These are phyloP conservation scores for Buxus sempervirens DNA, from an alignment of 164 flowering plant species.

Conservation along the genomic window DNA sequence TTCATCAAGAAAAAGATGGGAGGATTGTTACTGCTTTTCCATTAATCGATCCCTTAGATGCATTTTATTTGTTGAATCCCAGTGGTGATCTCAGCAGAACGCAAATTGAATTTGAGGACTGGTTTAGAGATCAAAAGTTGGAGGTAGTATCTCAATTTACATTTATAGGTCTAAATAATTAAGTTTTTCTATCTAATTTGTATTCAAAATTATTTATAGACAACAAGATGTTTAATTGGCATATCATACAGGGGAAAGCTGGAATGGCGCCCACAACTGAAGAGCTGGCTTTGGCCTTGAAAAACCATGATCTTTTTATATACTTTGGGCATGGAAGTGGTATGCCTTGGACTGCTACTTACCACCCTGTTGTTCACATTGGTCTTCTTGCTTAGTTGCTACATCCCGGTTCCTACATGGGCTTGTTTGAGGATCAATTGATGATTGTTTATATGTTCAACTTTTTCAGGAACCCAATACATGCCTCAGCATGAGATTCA, in stretches of 20 bases:
- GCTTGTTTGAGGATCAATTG: background rate
- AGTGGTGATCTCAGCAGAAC: constrained; percentile 79
- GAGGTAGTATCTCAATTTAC: constrained; percentile 43
- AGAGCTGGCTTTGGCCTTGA: constrained; percentile 65
- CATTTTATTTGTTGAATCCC: constrained; percentile 88
- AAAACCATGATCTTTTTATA: constrained; percentile 76
- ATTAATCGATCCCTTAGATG: constrained; percentile 83
- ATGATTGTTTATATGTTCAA: constrained; percentile 6
- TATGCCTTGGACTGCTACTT: constrained; percentile 29
- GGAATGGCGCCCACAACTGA: constrained; percentile 68
- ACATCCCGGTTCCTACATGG: background rate
- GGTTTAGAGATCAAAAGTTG: constrained; percentile 72
- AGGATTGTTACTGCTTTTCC: constrained; percentile 42
- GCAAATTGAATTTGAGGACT: constrained; percentile 78
- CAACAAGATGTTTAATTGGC: background rate
- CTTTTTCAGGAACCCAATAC: constrained; percentile 67
- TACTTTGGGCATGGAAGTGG: constrained; percentile 99
- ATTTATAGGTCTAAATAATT: too few relatives aligned
- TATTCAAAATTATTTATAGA: background rate
- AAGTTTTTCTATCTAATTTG: too few relatives aligned
- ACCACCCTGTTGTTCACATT: background rate
- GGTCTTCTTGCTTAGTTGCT: background rate
- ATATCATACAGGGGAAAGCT: constrained; percentile 67
- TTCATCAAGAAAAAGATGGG: constrained; percentile 26
- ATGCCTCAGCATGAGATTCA: constrained; percentile 66